A percentile compares a stretch with the other conserved stretches of the same genome.
phyloP scores from a whole-genome alignment of 148 eudicot genomes.

The Silene latifolia region DNA sequence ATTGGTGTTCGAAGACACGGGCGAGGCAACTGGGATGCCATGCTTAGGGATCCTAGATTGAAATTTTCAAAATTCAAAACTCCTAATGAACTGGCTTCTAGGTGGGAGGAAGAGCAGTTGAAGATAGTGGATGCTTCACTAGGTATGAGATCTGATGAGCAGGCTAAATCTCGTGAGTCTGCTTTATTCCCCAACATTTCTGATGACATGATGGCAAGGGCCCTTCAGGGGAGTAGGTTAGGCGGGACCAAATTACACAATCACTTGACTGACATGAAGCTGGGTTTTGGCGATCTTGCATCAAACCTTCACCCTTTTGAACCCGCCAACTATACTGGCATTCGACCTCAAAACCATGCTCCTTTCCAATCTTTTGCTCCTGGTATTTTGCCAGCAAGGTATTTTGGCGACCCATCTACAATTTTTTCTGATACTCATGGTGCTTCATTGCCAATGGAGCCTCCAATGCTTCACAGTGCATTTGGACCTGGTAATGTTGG shows the following conservation, averaged over 20 bases:
- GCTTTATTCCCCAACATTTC: conserved; percentile 54
- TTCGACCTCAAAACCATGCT: conserved; percentile 31
- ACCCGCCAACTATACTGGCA: conserved; percentile 35
- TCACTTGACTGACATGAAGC: conserved; percentile 82
- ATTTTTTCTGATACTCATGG: conserved; percentile 45
- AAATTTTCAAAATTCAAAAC: conserved; percentile 63
- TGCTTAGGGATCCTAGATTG: conserved; percentile 72
- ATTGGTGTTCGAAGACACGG: conserved; percentile 98
- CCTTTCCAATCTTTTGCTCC: conserved; percentile 41
- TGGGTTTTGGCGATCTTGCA: conserved; percentile 61
- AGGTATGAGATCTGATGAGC: conserved; percentile 35
- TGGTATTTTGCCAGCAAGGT: conserved; percentile 38
- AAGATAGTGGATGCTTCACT: conserved; percentile 60
- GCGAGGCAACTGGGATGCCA: conserved; percentile 72
- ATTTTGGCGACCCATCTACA: conserved; percentile 40
- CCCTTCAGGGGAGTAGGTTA: conserved; percentile 57
- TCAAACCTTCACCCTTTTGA: conserved; percentile 38
- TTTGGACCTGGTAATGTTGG: conserved; percentile 36
- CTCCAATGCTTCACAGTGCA: conserved; percentile 40
- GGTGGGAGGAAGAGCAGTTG: conserved; percentile 85
- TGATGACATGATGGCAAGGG: conserved; percentile 81
- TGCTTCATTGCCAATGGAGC: conserved; percentile 41
- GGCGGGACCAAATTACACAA: conserved; percentile 56
- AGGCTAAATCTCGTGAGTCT: conserved; percentile 40
- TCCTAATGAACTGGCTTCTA: conserved; percentile 55